These are phyloP conservation scores for Rhodotorula glutinis DNA, from an alignment of 1,284 basidiomycete species.

Conservation along the genomic window DNA sequence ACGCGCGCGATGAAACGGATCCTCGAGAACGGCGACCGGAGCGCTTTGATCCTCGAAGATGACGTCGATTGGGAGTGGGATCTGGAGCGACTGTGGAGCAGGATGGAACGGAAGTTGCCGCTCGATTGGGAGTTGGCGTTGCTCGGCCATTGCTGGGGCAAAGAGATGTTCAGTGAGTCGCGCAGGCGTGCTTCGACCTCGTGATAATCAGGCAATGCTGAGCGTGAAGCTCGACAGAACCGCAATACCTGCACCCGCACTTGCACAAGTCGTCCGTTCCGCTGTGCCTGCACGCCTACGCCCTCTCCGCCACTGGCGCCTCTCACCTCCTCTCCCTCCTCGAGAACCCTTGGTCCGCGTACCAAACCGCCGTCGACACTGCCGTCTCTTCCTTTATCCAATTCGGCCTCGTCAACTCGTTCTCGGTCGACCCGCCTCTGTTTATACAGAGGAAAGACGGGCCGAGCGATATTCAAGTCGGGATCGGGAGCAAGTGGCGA, in stretches of 20 bases:
- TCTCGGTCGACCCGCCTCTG: constrained; percentile 47
- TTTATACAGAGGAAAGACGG: constrained; percentile 46
- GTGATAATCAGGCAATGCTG: no score
- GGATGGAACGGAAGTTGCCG: constrained; percentile 61
- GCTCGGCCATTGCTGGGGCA: constrained; percentile 56
- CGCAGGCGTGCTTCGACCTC: constrained; percentile 18
- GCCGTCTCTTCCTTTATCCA: constrained; percentile 65
- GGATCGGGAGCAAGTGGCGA: constrained; percentile 45
- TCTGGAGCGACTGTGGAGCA: constrained; percentile 54
- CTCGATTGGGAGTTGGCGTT: constrained; percentile 70
- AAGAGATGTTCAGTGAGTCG: constrained; percentile 41
- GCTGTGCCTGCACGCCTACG: constrained; percentile 46
- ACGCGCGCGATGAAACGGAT: constrained; percentile 54
- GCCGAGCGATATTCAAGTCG: constrained; percentile 46
- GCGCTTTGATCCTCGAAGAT: constrained; percentile 67
- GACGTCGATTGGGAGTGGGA: constrained; percentile 74
- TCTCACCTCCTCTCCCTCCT: constrained; percentile 38
- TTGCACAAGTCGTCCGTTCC: constrained; percentile 55
- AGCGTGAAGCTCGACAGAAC: constrained; percentile 60
- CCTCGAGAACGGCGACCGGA: constrained; percentile 45
- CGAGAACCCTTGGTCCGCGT: constrained; percentile 45
- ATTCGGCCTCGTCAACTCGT: constrained; percentile 42
- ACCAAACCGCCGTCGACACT: constrained; percentile 46
- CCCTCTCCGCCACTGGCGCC: constrained; percentile 41
- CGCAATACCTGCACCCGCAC: constrained; percentile 70